A percentile compares a stretch with the other conserved stretches of the same genome.
Evolutionary conservation across 192 early-diverging fungal genomes (phyloP).

Genomic region (Mortierella claussenii): DNA sequence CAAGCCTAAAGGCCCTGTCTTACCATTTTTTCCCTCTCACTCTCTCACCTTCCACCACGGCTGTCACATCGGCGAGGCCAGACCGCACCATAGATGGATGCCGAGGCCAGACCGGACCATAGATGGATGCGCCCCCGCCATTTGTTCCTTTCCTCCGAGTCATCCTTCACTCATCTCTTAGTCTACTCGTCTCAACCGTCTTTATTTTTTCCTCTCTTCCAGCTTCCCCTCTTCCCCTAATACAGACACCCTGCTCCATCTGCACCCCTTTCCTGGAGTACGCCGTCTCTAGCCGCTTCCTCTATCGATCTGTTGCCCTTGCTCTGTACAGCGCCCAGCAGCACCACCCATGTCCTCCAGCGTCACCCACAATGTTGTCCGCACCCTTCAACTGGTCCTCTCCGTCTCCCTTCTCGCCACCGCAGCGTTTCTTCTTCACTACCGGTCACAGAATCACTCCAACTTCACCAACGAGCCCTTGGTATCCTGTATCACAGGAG

Average conservation of each 20-base stretch:
- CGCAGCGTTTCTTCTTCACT: conserved; percentile 35
- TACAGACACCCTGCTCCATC: background rate
- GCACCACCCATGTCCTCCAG: background rate
- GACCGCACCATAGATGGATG: too few relatives aligned
- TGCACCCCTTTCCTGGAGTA: background rate
- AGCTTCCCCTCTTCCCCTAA: background rate
- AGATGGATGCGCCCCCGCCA: too few relatives aligned
- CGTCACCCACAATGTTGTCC: conserved; percentile 1
- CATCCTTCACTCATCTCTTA: background rate
- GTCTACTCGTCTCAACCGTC: background rate
- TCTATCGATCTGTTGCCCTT: too few relatives aligned
- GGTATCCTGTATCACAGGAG: conserved; percentile 23
- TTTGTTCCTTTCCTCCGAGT: too few relatives aligned
- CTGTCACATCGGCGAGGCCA: too few relatives aligned
- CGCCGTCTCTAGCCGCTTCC: background rate
- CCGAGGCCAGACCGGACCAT: too few relatives aligned
- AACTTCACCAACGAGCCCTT: conserved; percentile 45
- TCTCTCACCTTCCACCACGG: too few relatives aligned
- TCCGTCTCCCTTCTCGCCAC: conserved; percentile 22
- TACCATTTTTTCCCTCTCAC: too few relatives aligned
- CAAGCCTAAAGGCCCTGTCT: too few relatives aligned
- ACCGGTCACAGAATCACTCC: conserved; percentile 20
- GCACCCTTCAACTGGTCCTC: conserved; percentile 19
- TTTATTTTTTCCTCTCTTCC: background rate
- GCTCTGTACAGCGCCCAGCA: too few relatives aligned